Evolutionary conservation across 345 rosid genomes (phyloP).

Genomic region (Mercurialis annua): DNA sequence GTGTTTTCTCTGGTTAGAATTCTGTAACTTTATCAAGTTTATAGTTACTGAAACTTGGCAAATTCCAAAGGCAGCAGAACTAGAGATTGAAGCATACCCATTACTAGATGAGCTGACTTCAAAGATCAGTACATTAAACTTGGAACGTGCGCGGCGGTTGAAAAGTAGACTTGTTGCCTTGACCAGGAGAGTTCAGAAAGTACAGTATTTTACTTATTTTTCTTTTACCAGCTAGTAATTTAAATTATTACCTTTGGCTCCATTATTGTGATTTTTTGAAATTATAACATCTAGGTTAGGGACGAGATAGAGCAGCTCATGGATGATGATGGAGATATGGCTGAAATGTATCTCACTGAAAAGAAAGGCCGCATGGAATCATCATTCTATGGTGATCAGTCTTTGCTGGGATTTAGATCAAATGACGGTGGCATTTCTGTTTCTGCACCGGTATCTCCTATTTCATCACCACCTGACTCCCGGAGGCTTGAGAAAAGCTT

Average conservation of each 20-base stretch:
- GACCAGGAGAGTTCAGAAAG: slow-evolving; percentile 96
- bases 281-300: slow-evolving; percentile 54
- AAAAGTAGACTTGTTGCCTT: slow-evolving; percentile 96
- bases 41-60: slow-evolving; percentile 20
- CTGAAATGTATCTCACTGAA: slow-evolving; percentile 97
- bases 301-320: slow-evolving; percentile 99
- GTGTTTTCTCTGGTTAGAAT: background rate
- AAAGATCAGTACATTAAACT: slow-evolving; percentile 91
- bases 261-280: slow-evolving; percentile 3
- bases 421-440: slow-evolving; percentile 61
- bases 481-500: slow-evolving; percentile 80
- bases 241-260: background rate
- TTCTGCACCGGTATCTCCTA: slow-evolving; percentile 97
- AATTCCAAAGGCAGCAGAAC: slow-evolving; percentile 80
- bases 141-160: slow-evolving; percentile 91
- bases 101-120: slow-evolving; percentile 91
- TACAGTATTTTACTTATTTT: slow-evolving; percentile 19
- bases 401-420: slow-evolving; percentile 63
- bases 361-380: slow-evolving; percentile 88
- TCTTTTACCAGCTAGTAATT: slow-evolving; percentile 7
- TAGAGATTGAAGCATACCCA: slow-evolving; percentile 99
- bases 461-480: slow-evolving; percentile 78
- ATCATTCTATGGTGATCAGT: slow-evolving; percentile 72
- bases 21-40: slow-evolving; percentile 18
- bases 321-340: slow-evolving; percentile 99